A percentile compares a stretch with the other conserved stretches of the same genome.
phyloP scores from a whole-genome alignment of 1,284 basidiomycete species.

The Leccinum ponderosum region DNA sequence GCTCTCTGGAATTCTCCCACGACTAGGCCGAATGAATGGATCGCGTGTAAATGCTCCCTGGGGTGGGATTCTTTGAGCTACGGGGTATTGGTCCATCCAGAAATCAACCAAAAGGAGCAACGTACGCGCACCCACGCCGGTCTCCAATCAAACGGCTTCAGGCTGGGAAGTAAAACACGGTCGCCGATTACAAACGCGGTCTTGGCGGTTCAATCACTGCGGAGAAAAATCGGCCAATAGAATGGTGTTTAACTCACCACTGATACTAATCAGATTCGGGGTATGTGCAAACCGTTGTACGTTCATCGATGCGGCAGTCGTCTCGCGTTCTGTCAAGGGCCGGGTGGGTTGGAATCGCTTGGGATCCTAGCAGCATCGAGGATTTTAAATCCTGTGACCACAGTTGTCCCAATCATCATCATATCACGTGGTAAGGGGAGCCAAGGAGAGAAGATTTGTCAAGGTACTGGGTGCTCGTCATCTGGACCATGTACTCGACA shows the following conservation, averaged over 20 bases:
- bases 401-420: background rate
- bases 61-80: background rate
- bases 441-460: background rate
- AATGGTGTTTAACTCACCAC: background rate
- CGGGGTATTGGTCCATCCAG: background rate
- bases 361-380: background rate
- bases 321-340: background rate
- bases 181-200: constrained; percentile 7
- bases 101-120: background rate
- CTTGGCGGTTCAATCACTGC: background rate
- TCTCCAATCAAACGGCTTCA: background rate
- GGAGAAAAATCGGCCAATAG: background rate
- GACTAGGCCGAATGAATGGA: background rate
- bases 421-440: background rate
- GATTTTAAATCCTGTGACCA: background rate
- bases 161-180: background rate
- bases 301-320: background rate
- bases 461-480: background rate
- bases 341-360: background rate
- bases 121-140: constrained; percentile 4
- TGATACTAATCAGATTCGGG: background rate
- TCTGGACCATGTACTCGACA: background rate
- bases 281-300: background rate
- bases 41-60: constrained; percentile 10
- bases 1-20: background rate